These are phyloP conservation scores for Aspergillus intermedius DNA, from an alignment of 2,329 filamentous ascomycete genomes.

Conservation along the genomic window DNA sequence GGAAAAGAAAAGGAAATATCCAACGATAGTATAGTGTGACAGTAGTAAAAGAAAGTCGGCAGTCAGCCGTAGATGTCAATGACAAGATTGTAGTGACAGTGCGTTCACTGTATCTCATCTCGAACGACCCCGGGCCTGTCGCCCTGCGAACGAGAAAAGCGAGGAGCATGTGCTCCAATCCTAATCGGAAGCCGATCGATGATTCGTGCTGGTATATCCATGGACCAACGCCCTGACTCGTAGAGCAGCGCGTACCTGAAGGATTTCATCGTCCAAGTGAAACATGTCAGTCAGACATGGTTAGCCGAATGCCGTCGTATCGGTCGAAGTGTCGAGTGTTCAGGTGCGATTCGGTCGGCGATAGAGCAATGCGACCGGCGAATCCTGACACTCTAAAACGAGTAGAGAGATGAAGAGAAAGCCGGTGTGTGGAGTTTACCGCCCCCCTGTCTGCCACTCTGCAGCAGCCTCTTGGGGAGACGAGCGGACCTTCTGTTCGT, in stretches of 20 bases:
- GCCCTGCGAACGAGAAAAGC: too few relatives aligned
- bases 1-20: conserved; percentile 8
- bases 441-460: conserved; percentile 18
- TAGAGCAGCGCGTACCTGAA: neutral
- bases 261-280: neutral
- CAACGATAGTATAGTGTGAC: neutral
- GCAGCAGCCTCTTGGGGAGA: conserved; percentile 28
- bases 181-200: neutral
- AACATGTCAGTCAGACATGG: neutral
- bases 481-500: conserved; percentile 38
- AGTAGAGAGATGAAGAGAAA: neutral
- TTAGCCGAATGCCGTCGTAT: neutral
- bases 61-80: conserved; percentile 2
- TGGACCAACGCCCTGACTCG: neutral
- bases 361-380: neutral
- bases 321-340: neutral
- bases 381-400: neutral
- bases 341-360: neutral
- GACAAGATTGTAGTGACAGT: neutral
- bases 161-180: neutral
- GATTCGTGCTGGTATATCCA: too few relatives aligned
- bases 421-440: neutral
- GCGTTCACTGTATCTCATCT: neutral
- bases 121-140: too few relatives aligned
- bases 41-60: neutral